These are phyloP conservation scores for Cladobotryum protrusum DNA, from an alignment of 2,329 filamentous ascomycete genomes.

Conservation along the genomic window DNA sequence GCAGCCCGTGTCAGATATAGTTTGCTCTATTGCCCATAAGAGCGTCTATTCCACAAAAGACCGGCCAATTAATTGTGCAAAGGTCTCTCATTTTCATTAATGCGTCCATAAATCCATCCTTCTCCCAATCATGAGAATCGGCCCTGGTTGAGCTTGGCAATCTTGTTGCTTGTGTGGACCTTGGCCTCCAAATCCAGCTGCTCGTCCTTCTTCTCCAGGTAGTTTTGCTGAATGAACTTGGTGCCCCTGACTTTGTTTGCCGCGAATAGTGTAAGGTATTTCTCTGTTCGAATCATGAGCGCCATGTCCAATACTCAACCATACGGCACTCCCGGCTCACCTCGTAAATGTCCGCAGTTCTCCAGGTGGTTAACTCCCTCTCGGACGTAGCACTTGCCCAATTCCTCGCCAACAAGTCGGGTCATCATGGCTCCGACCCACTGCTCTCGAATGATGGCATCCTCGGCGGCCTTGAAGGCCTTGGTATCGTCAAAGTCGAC, in stretches of 20 bases:
- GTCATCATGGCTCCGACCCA: slow-evolving; percentile 91
- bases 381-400: slow-evolving; percentile 78
- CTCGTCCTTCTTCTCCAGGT: slow-evolving; percentile 49
- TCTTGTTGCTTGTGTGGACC: slow-evolving; percentile 35
- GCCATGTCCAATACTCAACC: too few relatives aligned
- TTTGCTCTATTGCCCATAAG: not conserved
- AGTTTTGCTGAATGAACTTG: slow-evolving; percentile 74
- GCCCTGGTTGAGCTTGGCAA: slow-evolving; percentile 32
- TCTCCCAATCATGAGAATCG: slow-evolving; percentile 23
- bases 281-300: slow-evolving; percentile 46
- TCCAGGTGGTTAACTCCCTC: slow-evolving; percentile 85
- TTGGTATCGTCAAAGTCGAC: slow-evolving; percentile 81
- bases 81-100: not conserved
- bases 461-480: slow-evolving; percentile 74
- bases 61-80: not conserved
- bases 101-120: not conserved
- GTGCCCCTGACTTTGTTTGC: slow-evolving; percentile 72
- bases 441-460: slow-evolving; percentile 76
- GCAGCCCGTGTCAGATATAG: not conserved
- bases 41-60: not conserved
- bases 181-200: slow-evolving; percentile 32
- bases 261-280: slow-evolving; percentile 72
- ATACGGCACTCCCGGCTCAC: slow-evolving; percentile 44
- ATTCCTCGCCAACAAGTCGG: slow-evolving; percentile 71
- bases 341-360: slow-evolving; percentile 77